Conservation (phyloP, 139 green algal genomes). For the Microglena sp. region DNA sequence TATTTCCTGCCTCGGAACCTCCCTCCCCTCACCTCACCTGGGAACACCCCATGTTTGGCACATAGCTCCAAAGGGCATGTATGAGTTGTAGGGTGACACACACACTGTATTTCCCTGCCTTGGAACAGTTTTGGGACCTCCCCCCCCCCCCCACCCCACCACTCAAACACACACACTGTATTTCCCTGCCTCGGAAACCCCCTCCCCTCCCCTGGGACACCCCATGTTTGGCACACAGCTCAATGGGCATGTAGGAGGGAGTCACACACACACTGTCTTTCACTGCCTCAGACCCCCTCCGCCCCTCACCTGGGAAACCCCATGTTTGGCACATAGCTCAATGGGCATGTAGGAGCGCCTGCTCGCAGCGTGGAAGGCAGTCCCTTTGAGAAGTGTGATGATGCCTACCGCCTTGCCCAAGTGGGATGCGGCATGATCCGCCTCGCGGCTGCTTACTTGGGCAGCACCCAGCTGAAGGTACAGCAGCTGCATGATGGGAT, state of each 20-base stretch:
- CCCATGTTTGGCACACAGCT: conserved; percentile 17
- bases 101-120: not conserved
- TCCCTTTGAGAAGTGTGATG: conserved; percentile 48
- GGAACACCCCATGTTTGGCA: conserved; percentile 14
- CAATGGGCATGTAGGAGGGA: conserved; percentile 13
- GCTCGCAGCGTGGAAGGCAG: conserved; percentile 31
- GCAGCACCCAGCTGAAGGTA: conserved; percentile 40
- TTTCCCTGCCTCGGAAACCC: too few species aligned
- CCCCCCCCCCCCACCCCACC: too few species aligned
- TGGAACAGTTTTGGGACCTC: too few species aligned
- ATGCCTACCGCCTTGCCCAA: conserved; percentile 70
- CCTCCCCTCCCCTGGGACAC: too few species aligned
- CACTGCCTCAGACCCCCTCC: not conserved
- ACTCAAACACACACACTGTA: too few species aligned
- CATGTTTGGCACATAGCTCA: conserved; percentile 29
- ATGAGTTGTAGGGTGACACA: not conserved
- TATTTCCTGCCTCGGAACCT: too few species aligned
- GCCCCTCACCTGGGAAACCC: conserved; percentile 18
- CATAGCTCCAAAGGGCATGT: conserved; percentile 20
- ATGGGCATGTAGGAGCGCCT: conserved; percentile 43
- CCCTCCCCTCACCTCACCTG: too few species aligned
- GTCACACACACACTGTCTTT: not conserved
- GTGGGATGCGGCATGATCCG: conserved; percentile 64
- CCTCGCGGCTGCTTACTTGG: conserved; percentile 33
- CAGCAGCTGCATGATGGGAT: conserved; percentile 58